A percentile compares a stretch with the other conserved stretches of the same genome.
These are phyloP conservation scores for Elymus sibiricus DNA, from an alignment of 176 grass and related monocot species.

Conservation along the genomic window DNA sequence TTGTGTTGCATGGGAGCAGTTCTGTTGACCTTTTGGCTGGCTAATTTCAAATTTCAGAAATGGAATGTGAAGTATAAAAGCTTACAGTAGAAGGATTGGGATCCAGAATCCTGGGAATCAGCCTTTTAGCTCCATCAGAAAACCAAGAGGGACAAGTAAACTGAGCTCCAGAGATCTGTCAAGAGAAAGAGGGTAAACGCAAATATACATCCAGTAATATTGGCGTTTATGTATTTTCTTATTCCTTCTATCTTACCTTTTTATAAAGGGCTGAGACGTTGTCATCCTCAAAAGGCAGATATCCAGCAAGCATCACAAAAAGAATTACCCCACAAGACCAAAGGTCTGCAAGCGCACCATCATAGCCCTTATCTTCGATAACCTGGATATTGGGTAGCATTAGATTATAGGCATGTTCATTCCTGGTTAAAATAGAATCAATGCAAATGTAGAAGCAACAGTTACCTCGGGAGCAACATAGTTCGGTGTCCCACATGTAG, in stretches of 20 bases:
- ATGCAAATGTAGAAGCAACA: not conserved
- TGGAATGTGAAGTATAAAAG: not conserved
- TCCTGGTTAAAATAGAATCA: not conserved
- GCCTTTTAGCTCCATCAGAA: conserved; percentile 65
- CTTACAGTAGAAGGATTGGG: conserved; percentile 79
- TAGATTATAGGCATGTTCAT: not conserved
- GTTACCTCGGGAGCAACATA: conserved; percentile 88
- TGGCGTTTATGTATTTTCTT: not conserved
- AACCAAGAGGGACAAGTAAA: conserved; percentile 82
- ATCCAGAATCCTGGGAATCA: conserved; percentile 71
- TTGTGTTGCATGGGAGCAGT: not conserved
- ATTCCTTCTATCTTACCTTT: conserved; percentile 43
- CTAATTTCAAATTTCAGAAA: not conserved
- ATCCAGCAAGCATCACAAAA: conserved; percentile 83
- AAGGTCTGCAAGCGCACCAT: conserved; percentile 81
- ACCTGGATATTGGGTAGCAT: conserved; percentile 39
- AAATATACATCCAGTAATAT: not conserved
- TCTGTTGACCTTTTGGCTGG: not conserved
- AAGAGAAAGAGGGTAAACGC: conserved; percentile 15
- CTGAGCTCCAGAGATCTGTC: conserved; percentile 72
- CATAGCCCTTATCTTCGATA: conserved; percentile 83
- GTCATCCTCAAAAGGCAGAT: conserved; percentile 85
- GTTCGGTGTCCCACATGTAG: conserved; percentile 87
- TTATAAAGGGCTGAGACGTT: conserved; percentile 63
- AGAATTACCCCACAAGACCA: conserved; percentile 96